These are phyloP conservation scores for Botrytis aclada DNA, from an alignment of 2,329 filamentous ascomycete species.

Conservation along the genomic window DNA sequence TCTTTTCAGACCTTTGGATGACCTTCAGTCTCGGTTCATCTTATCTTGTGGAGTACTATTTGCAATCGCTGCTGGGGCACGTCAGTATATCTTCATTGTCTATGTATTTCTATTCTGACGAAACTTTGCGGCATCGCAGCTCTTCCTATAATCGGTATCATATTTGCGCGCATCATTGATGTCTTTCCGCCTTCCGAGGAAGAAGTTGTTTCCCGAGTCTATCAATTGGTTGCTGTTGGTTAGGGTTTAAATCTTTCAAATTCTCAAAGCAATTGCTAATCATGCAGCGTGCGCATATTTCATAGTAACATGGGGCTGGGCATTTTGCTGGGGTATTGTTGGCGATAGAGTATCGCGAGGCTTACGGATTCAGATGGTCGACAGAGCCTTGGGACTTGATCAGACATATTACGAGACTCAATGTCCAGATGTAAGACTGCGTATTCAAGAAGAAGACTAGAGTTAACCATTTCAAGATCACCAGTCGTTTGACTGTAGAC, in stretches of 20 bases:
- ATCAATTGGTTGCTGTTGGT: slow-evolving; percentile 39
- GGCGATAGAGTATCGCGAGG: slow-evolving; percentile 49
- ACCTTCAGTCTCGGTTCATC: slow-evolving; percentile 38
- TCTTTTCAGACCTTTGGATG: slow-evolving; percentile 46
- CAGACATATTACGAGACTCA: slow-evolving; percentile 51
- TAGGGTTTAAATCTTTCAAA: slow-evolving; percentile 10
- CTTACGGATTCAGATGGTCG: slow-evolving; percentile 46
- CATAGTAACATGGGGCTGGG: slow-evolving; percentile 48
- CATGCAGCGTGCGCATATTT: slow-evolving; percentile 46
- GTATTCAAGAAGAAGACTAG: background rate
- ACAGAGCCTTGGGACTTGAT: slow-evolving; percentile 49
- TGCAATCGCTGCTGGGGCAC: background rate
- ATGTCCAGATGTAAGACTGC: slow-evolving; percentile 46
- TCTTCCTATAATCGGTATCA: slow-evolving; percentile 60
- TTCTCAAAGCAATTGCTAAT: slow-evolving; percentile 13
- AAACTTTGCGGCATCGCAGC: slow-evolving; percentile 31
- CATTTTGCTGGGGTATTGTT: slow-evolving; percentile 48
- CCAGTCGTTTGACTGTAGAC: slow-evolving; percentile 52
- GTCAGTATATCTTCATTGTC: background rate
- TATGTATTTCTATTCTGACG: background rate
- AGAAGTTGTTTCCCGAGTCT: slow-evolving; percentile 42
- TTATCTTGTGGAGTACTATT: slow-evolving; percentile 39
- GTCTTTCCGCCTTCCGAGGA: slow-evolving; percentile 49
- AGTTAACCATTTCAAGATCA: slow-evolving; percentile 52
- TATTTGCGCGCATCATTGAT: slow-evolving; percentile 63